Percentiles rank a stretch among this genome's conserved stretches.
These are phyloP conservation scores for Phialocephala sp. DNA, from an alignment of 2,329 filamentous ascomycete species.

Conservation along the genomic window DNA sequence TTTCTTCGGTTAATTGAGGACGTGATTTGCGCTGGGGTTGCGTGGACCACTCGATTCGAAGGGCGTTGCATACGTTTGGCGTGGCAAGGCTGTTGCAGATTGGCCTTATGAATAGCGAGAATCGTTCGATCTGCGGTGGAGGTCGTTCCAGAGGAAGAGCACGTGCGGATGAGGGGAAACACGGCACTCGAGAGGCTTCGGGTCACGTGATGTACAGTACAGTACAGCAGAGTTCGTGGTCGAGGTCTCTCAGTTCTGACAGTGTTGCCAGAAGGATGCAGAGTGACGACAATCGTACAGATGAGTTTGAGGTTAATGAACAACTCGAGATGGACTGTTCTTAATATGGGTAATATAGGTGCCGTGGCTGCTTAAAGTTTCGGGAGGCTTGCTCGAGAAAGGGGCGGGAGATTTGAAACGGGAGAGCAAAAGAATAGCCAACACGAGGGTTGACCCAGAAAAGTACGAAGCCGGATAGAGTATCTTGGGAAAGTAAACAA, in stretches of 20 bases:
- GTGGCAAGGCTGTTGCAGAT: conserved; percentile 9
- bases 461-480: background rate
- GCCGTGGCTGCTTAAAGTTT: conserved; percentile 10
- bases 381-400: conserved; percentile 4
- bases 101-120: background rate
- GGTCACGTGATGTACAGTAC: background rate
- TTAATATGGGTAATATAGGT: conserved; percentile 7
- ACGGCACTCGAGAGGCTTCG: background rate
- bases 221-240: background rate
- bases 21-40: conserved; percentile 6
- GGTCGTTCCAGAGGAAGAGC: background rate
- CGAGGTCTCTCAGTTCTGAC: background rate
- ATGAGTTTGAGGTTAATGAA: background rate
- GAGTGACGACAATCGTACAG: background rate
- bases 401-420: background rate
- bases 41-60: conserved; percentile 8
- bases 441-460: too few species aligned
- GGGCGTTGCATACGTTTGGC: conserved; percentile 6
- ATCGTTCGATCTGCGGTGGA: conserved; percentile 1
- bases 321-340: conserved; percentile 4
- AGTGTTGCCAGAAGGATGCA: background rate
- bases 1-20: conserved; percentile 3
- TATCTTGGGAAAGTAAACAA: background rate
- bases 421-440: background rate
- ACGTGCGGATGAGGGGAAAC: background rate